A percentile compares a stretch with the other conserved stretches of the same genome.
Evolutionary conservation across 176 grass and related monocot species (phyloP).

Genomic region (Hordeum vulgare): DNA sequence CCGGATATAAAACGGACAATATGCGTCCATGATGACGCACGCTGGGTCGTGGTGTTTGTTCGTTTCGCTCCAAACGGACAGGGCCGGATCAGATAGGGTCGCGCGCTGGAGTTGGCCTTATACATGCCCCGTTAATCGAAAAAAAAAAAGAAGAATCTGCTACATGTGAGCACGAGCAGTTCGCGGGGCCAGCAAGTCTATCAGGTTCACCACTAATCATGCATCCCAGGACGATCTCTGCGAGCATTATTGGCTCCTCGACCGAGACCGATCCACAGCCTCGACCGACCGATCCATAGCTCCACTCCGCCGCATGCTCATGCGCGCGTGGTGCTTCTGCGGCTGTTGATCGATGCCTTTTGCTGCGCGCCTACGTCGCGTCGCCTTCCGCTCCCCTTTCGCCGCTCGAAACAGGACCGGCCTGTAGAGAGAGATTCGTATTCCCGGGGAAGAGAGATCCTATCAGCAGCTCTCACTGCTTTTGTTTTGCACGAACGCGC

Average conservation of each 20-base stretch:
- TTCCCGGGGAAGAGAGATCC: not conserved
- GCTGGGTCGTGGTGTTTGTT: no score
- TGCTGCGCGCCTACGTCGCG: not conserved
- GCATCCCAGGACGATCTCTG: no score
- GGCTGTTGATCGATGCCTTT: no score
- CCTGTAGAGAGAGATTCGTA: not conserved
- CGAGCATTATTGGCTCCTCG: not conserved
- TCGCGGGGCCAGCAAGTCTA: not conserved
- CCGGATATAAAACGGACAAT: no score
- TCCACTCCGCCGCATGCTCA: not conserved
- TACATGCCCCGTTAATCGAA: no score
- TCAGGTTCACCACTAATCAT: not conserved
- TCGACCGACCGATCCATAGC: not conserved
- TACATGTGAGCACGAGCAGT: not conserved
- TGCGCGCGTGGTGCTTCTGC: not conserved
- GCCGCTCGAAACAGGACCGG: not conserved
- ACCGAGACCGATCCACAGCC: no score
- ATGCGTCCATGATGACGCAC: no score
- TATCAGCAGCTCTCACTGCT: not conserved
- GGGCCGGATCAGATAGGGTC: no score
- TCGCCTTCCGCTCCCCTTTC: not conserved
- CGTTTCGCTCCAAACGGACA: no score
- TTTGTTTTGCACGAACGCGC: not conserved
- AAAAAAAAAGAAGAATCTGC: no score
- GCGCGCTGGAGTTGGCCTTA: no score